phyloP scores from a whole-genome alignment of 352 stramenopile genomes.

The Hyaloperonospora brassicae region DNA sequence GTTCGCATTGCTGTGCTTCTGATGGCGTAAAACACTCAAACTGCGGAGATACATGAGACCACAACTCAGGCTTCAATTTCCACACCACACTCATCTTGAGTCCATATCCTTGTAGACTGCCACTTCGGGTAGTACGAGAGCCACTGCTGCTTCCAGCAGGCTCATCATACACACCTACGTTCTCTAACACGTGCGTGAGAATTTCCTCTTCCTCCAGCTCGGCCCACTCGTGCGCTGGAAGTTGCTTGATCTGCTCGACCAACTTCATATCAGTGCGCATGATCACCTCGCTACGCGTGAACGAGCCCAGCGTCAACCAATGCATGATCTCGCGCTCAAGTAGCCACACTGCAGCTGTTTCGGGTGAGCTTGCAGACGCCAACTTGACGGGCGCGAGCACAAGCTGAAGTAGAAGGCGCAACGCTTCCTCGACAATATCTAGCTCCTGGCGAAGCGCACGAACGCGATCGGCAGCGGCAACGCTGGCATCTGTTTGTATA shows the following conservation, averaged over 20 bases:
- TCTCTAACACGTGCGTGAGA: constrained; percentile 51
- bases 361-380: constrained; percentile 24
- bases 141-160: constrained; percentile 18
- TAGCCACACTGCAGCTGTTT: constrained; percentile 32
- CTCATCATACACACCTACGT: constrained; percentile 56
- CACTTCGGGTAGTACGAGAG: constrained; percentile 20
- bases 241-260: constrained; percentile 66
- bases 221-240: constrained; percentile 39
- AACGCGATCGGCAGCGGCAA: constrained; percentile 14
- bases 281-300: constrained; percentile 59
- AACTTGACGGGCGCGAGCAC: constrained; percentile 48
- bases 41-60: constrained; percentile 45
- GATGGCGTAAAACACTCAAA: constrained; percentile 76
- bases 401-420: constrained; percentile 56
- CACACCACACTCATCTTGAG: constrained; percentile 68
- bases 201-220: constrained; percentile 75
- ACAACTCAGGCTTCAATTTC: constrained; percentile 48
- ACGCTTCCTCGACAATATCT: constrained; percentile 50
- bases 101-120: constrained; percentile 35
- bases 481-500: background rate
- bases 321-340: constrained; percentile 71
- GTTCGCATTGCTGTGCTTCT: constrained; percentile 63
- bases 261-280: constrained; percentile 62
- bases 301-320: constrained; percentile 62
- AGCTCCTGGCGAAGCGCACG: constrained; percentile 34